A percentile compares a stretch with the other conserved stretches of the same genome.
These are phyloP conservation scores for Yamadazyma akitaensis DNA, from an alignment of 805 yeast species.

Conservation along the genomic window DNA sequence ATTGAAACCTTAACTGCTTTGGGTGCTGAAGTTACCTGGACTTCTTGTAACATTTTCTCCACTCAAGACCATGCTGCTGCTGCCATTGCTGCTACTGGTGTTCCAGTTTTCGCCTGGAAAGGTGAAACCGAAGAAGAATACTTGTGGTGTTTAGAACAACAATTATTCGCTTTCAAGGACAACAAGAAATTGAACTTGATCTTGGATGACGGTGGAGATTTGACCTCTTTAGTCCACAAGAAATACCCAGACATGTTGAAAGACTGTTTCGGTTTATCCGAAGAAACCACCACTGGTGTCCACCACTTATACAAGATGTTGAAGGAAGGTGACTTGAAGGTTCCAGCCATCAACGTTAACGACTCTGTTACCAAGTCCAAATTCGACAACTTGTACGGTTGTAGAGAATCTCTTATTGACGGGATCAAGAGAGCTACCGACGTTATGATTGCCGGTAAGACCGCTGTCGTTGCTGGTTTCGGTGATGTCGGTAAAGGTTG, in stretches of 20 bases:
- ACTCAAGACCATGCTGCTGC: constrained; percentile 99
- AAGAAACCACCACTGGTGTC: constrained; percentile 99
- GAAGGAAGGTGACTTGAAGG: constrained; percentile 83
- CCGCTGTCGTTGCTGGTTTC: constrained; percentile 97
- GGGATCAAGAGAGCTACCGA: constrained; percentile 99
- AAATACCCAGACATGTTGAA: constrained; percentile 97
- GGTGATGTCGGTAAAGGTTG: constrained; percentile 99
- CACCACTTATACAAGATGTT: constrained; percentile 98
- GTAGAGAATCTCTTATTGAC: constrained; percentile 97
- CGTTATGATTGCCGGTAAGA: constrained; percentile 99
- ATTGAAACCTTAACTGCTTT: constrained; percentile 95
- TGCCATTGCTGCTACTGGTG: constrained; percentile 99
- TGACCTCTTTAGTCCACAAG: constrained; percentile 94
- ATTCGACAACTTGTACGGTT: constrained; percentile 99
- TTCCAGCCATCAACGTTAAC: constrained; percentile 98
- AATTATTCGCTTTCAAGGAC: constrained; percentile 96
- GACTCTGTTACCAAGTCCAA: constrained; percentile 99
- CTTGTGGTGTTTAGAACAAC: constrained; percentile 99
- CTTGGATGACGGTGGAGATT: constrained; percentile 99
- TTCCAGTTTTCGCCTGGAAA: constrained; percentile 99
- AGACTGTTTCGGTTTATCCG: constrained; percentile 93
- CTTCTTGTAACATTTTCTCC: constrained; percentile 98
- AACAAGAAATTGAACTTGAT: constrained; percentile 92
- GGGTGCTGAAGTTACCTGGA: constrained; percentile 99
- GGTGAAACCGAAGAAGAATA: constrained; percentile 99